Percentiles rank a stretch among this genome's conserved stretches.
These are phyloP conservation scores for Batkoa obscura DNA, from an alignment of 371 early-diverging fungal species.

Conservation along the genomic window DNA sequence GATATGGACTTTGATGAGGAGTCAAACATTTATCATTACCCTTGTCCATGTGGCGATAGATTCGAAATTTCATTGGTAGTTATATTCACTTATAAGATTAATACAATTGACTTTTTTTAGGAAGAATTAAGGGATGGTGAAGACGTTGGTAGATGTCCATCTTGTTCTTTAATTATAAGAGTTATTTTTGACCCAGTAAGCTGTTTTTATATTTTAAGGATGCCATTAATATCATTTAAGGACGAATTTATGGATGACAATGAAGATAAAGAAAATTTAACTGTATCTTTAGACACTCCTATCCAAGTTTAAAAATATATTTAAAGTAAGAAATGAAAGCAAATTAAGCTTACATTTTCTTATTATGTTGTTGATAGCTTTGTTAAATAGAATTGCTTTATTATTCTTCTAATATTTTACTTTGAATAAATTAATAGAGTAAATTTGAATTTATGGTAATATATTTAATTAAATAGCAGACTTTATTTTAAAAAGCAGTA, in stretches of 20 bases:
- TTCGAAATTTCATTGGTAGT: slow-evolving; percentile 72
- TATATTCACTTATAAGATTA: background rate
- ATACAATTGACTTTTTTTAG: slow-evolving; percentile 12
- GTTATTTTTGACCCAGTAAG: slow-evolving; percentile 60
- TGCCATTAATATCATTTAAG: background rate
- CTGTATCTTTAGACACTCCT: background rate
- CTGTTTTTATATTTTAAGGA: background rate
- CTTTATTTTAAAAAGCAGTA: too few relatives aligned
- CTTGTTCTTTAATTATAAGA: slow-evolving; percentile 84
- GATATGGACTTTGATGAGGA: slow-evolving; percentile 92
- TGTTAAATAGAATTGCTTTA: too few relatives aligned
- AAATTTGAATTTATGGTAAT: too few relatives aligned
- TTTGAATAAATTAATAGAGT: too few relatives aligned
- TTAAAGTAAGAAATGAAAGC: too few relatives aligned
- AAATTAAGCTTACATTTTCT: too few relatives aligned
- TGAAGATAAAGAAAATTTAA: background rate
- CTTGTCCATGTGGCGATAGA: slow-evolving; percentile 99
- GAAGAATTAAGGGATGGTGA: slow-evolving; percentile 85
- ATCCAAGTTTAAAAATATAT: slow-evolving; percentile 2
- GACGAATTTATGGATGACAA: background rate
- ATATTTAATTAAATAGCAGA: too few relatives aligned
- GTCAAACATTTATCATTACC: slow-evolving; percentile 70
- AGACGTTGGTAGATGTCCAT: slow-evolving; percentile 87
- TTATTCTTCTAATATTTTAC: too few relatives aligned
- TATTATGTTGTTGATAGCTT: too few relatives aligned